Evolutionary conservation across 1,284 basidiomycete genomes (phyloP), one percentile per base, ranked within the genome.

Genomic region (Stereum hirsutum): DNA sequence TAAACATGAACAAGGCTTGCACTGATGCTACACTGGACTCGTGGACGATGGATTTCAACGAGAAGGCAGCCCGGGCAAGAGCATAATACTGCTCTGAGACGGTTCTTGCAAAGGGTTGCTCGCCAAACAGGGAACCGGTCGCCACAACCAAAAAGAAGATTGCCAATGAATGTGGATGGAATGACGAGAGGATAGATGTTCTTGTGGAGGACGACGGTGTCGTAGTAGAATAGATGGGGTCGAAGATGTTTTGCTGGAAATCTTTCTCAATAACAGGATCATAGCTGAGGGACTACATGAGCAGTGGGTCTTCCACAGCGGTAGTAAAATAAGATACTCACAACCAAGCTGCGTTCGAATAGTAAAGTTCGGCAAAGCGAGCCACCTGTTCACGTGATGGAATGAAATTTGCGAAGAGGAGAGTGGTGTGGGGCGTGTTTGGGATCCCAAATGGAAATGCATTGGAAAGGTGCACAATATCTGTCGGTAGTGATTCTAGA

Each of bases 121-220:
- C 47, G 40, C 67, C 67, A 44, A 68, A 65, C 28, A 69, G 52
- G 6, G 59, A 54, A 5, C 73, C 73, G 17, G 62, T 62, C 10
- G 70, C 70, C 5, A 77, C 50, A 14, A 72, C 45, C 37, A 69
- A 63, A 50, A 75, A 75, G 51, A 76, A 72, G 19, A 73, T 60
- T 7, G 74, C 60, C 10, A 77, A 59, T 23, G 60, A 56, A 48
- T 76, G 74, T 1, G 72, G 59, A 42, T 72, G 69, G 10, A 74
- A 44, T 6, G 37, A 42, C 17, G 66, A 58, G n/a, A 68, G 50
- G 34, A n/a, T n/a, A n/a, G n/a, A n/a, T n/a, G n/a, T n/a, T n/a
- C n/a, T n/a, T n/a, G n/a, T n/a, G 49, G 39, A 14, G 54, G 57
- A 11, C 56, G 49, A 32, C 55, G 51, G 4, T 55, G 59, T 6